Base-by-base conservation (phyloP, 805 yeast genomes). In the Kluyveromyces wickerhamii region DNA sequence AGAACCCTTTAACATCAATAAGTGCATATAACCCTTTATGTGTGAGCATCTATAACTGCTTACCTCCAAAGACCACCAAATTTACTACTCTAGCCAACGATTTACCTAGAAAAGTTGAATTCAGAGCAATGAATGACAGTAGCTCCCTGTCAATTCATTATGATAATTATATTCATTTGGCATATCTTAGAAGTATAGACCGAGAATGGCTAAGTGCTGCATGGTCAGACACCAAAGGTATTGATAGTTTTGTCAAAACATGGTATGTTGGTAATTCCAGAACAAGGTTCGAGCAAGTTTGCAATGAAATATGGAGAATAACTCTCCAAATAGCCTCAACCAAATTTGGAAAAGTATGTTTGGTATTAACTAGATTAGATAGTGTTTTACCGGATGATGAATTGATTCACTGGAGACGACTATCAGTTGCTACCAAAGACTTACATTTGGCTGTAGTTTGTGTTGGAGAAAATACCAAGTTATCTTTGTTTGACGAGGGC, bases 141-240 rank as follows among this genome's bases (percentile, higher is more conserved):
- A 47, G 59, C 18, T 58, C 63, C 2, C 48, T 59, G 12, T 43
- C 44, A 2, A 54, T 54, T n/a, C 51, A 49, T 22, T 59, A 57
- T 35, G 95, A 87, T 48, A 66, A 83, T 1, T 83, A 76, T 46
- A 64, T 89, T 15, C 97, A 92, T 52, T 66, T 92, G 8, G 86
- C 95, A 1, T 89, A 88, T 48, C 85, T 86, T 20, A 57, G 94
- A 34, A 80, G 95, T 0, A 65, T 72, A 3, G 95, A 88, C 54
- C 77, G 76, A 40, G 75, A 74, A 36, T 89, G 96, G 95, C 67
- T 86, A 28, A 74, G 78, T 15, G 94, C 85, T 0, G 79, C 94
- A 1, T 86, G 96, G 94, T 69, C 92, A 0, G 95, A 89, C 49
- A 89, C 88, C 32, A 69, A 71, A 52, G 95, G 95, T 0, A 64